A percentile compares a stretch with the other conserved stretches of the same genome.
phyloP scores from a whole-genome alignment of 768 basidiomycete genomes.

The Chalciporus sphaerocephalus region DNA sequence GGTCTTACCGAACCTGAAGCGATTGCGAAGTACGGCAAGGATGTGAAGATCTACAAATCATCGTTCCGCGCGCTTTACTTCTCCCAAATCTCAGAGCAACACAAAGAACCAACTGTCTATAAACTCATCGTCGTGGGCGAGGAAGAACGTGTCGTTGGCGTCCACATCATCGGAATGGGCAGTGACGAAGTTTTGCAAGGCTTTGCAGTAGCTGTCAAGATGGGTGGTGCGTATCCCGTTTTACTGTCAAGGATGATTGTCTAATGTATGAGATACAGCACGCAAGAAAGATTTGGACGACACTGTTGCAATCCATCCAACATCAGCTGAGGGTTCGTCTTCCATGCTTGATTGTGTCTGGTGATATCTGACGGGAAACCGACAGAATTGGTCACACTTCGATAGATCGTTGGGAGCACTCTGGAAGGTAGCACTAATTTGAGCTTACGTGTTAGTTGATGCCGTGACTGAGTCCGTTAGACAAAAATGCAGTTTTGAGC shows the following conservation, averaged over 20 bases:
- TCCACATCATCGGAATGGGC: constrained; percentile 89
- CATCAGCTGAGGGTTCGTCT: constrained; percentile 69
- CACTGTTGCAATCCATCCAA: constrained; percentile 90
- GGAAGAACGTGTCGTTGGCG: constrained; percentile 93
- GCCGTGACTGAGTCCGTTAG: no score
- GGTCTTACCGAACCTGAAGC: constrained; percentile 94
- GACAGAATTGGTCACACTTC: constrained; percentile 55
- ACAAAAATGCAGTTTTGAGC: no score
- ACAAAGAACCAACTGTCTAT: constrained; percentile 94
- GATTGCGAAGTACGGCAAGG: constrained; percentile 78
- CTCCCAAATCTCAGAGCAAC: constrained; percentile 81
- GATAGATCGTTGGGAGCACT: constrained; percentile 26
- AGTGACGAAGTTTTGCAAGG: constrained; percentile 96
- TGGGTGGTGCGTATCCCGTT: constrained; percentile 55
- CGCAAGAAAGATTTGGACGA: constrained; percentile 80
- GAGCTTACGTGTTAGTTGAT: neutral
- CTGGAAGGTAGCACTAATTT: neutral
- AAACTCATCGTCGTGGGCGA: constrained; percentile 84
- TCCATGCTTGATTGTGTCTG: neutral
- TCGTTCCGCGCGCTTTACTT: constrained; percentile 86
- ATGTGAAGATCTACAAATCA: constrained; percentile 86
- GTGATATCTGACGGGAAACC: constrained; percentile 14
- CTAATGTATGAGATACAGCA: constrained; percentile 36
- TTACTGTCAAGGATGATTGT: neutral
- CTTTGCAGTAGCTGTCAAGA: constrained; percentile 95